Conservation (phyloP, 768 basidiomycete species). For the Hirschioporus abietinus region DNA sequence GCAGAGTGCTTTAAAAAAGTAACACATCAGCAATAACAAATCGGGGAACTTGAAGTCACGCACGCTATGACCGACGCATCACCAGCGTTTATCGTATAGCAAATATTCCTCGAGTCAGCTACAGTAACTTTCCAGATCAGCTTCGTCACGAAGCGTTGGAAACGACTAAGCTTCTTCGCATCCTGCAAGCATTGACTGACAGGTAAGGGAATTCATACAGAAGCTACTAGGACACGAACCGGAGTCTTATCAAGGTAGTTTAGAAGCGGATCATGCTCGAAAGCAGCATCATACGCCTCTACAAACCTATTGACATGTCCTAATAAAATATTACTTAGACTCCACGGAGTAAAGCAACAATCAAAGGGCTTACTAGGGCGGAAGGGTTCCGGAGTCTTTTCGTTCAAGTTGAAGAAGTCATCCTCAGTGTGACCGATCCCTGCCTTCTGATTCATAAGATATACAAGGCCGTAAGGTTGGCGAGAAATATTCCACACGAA, state of each 20-base stretch:
- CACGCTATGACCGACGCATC: not conserved
- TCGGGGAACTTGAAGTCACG: not conserved
- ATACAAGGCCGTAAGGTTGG: not conserved
- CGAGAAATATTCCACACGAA: not conserved
- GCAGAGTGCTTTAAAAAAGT: not conserved
- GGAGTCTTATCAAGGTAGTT: not conserved
- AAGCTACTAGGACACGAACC: not conserved
- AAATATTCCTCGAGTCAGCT: not conserved
- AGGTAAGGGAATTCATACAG: too few species aligned
- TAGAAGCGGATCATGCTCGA: not conserved
- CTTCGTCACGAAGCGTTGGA: not conserved
- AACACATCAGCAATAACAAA: not conserved
- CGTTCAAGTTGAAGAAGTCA: not conserved
- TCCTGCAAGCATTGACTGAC: not conserved
- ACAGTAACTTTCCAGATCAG: not conserved
- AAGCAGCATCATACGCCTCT: not conserved
- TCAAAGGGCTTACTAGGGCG: not conserved
- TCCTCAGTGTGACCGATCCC: not conserved
- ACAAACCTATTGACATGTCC: not conserved
- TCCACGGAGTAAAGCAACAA: not conserved
- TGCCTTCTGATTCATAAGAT: not conserved
- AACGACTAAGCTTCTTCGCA: not conserved
- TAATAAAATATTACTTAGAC: not conserved
- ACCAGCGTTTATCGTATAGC: not conserved
- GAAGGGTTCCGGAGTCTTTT: not conserved